These are phyloP conservation scores for Rugonectria rugulosa DNA, from an alignment of 2,329 filamentous ascomycete genomes.

Conservation along the genomic window DNA sequence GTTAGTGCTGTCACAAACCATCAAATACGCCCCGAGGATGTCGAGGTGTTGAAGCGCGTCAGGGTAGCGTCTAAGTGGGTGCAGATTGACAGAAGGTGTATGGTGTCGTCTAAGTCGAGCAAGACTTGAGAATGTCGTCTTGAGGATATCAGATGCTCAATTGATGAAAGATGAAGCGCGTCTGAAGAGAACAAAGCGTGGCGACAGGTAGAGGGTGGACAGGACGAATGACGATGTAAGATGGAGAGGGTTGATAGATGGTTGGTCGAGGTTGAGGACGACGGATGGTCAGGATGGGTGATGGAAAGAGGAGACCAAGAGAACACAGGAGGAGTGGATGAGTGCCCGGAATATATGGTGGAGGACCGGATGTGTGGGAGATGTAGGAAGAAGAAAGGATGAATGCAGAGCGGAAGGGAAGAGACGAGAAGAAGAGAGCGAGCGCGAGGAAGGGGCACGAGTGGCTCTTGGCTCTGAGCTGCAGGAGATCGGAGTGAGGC, in stretches of 20 bases:
- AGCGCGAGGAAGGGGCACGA: conserved; percentile 38
- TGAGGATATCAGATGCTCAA: neutral
- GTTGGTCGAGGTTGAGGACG: neutral
- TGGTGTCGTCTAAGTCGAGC: neutral
- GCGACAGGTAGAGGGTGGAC: conserved; percentile 13
- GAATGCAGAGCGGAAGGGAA: conserved; percentile 32
- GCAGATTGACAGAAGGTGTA: neutral
- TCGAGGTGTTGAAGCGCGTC: neutral
- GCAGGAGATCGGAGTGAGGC: conserved; percentile 38
- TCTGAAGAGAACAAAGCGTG: conserved; percentile 21
- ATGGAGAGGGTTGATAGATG: conserved; percentile 2
- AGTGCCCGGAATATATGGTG: conserved; percentile 13
- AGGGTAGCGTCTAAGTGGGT: neutral
- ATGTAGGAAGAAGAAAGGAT: conserved; percentile 36
- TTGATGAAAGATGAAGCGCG: conserved; percentile 4
- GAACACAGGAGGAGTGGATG: conserved; percentile 10
- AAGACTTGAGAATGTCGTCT: neutral
- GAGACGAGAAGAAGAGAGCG: conserved; percentile 36
- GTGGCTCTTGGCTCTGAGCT: conserved; percentile 38
- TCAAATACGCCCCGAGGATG: conserved; percentile 23
- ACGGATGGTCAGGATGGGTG: conserved; percentile 11
- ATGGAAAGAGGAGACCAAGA: too few relatives aligned
- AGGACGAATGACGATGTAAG: conserved; percentile 16
- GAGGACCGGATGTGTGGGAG: conserved; percentile 17
- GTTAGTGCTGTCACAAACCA: conserved; percentile 44